Conservation (phyloP, 257 asterid genomes). For the Primulina eburnea region DNA sequence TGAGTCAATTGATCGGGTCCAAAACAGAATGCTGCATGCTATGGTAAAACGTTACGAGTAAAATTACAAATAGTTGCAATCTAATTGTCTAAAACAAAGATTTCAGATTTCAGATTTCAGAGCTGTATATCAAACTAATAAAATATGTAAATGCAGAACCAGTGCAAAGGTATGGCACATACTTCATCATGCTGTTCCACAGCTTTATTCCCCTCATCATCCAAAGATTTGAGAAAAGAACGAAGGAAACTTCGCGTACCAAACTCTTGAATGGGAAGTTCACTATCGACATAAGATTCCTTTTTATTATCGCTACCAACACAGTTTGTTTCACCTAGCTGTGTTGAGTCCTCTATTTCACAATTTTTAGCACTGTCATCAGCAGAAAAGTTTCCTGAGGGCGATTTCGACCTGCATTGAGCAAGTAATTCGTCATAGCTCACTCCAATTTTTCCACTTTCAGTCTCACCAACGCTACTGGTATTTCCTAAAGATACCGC, state of each 20-base stretch:
- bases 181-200: slow-evolving; percentile 34
- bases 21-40: neutral
- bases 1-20: too few species aligned
- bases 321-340: neutral
- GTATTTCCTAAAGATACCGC: slow-evolving; percentile 22
- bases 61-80: neutral
- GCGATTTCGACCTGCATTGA: slow-evolving; percentile 9
- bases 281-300: slow-evolving; percentile 31
- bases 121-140: slow-evolving; percentile 4
- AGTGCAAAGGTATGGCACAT: slow-evolving; percentile 20
- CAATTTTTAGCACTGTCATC: neutral
- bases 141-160: neutral
- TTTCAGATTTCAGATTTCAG: neutral
- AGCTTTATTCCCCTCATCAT: slow-evolving; percentile 14
- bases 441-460: slow-evolving; percentile 30
- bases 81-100: neutral
- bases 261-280: slow-evolving; percentile 41
- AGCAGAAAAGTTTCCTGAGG: neutral
- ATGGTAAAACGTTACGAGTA: neutral
- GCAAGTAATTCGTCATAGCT: slow-evolving; percentile 13
- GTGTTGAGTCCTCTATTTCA: neutral
- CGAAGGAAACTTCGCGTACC: slow-evolving; percentile 40
- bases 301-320: slow-evolving; percentile 23
- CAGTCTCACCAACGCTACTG: slow-evolving; percentile 23
- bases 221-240: slow-evolving; percentile 33